Evolutionary conservation across 2,329 filamentous ascomycete genomes (phyloP).

Genomic region (Mycocentrospora acerina): DNA sequence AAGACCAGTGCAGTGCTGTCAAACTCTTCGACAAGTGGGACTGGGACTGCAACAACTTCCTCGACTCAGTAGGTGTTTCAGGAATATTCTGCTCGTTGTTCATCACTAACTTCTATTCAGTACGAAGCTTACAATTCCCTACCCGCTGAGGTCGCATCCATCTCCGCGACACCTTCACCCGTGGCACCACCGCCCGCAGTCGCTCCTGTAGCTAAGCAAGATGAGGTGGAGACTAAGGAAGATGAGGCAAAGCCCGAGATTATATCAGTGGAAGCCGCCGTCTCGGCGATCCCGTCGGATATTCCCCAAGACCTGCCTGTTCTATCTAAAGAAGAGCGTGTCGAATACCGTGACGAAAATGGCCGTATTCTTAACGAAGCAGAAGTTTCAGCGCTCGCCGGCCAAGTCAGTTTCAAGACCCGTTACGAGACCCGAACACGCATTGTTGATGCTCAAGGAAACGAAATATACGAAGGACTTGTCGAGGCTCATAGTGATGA

Average conservation of each 20-base stretch:
- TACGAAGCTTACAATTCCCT: conserved; percentile 34
- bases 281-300: conserved; percentile 31
- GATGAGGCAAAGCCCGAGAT: conserved; percentile 22
- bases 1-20: conserved; percentile 78
- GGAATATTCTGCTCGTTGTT: conserved; percentile 12
- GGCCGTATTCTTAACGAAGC: conserved; percentile 85
- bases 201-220: conserved; percentile 15
- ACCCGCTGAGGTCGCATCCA: conserved; percentile 19
- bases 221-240: conserved; percentile 14
- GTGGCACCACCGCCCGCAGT: conserved; percentile 22
- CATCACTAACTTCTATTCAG: conserved; percentile 14
- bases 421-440: conserved; percentile 93
- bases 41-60: conserved; percentile 96
- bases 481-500: conserved; percentile 39
- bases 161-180: conserved; percentile 27
- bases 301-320: conserved; percentile 32
- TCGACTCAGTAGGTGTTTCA: conserved; percentile 71
- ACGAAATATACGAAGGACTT: conserved; percentile 63
- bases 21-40: conserved; percentile 92
- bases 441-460: conserved; percentile 75
- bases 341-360: conserved; percentile 94
- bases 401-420: conserved; percentile 94
- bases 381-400: conserved; percentile 79
- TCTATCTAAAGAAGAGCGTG: conserved; percentile 69
- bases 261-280: conserved; percentile 29